A percentile compares a stretch with the other conserved stretches of the same genome.
Conservation (phyloP, 805 yeast species). For the Zygosaccharomyces bisporus region DNA sequence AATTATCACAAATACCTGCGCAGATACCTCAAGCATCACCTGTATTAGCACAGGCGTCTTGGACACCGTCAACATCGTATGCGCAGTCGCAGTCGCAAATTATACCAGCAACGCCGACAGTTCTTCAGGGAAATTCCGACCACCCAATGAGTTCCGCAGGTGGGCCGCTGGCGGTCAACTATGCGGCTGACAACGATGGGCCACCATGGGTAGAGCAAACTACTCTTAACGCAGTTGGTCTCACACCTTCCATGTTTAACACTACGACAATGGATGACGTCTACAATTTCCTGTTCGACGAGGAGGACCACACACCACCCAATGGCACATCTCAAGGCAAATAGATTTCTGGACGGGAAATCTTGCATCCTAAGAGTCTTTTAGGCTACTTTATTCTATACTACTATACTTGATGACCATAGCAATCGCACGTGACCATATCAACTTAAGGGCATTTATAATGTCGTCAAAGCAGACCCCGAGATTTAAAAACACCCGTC, state of each 20-base stretch:
- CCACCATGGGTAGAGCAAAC: conserved; percentile 20
- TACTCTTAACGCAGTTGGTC: conserved; percentile 19
- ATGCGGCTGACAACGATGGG: conserved; percentile 4
- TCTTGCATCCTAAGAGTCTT: no score
- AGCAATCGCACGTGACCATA: no score
- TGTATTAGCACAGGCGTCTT: background rate
- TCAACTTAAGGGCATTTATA: no score
- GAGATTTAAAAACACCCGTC: background rate
- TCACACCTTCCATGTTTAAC: conserved; percentile 24
- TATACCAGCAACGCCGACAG: background rate
- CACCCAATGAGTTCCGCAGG: background rate
- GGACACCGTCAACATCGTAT: background rate
- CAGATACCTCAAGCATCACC: conserved; percentile 4
- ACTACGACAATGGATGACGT: conserved; percentile 36
- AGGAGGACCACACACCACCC: conserved; percentile 15
- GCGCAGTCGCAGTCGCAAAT: background rate
- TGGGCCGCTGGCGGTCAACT: background rate
- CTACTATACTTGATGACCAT: no score
- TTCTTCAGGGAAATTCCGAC: conserved; percentile 6
- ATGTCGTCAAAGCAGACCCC: no score
- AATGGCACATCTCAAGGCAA: background rate
- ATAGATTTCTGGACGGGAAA: background rate
- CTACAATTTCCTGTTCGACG: conserved; percentile 30
- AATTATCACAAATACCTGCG: background rate
- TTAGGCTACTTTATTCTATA: no score